phyloP scores from a whole-genome alignment of 352 stramenopile genomes.

The Phytophthora agathidicida region DNA sequence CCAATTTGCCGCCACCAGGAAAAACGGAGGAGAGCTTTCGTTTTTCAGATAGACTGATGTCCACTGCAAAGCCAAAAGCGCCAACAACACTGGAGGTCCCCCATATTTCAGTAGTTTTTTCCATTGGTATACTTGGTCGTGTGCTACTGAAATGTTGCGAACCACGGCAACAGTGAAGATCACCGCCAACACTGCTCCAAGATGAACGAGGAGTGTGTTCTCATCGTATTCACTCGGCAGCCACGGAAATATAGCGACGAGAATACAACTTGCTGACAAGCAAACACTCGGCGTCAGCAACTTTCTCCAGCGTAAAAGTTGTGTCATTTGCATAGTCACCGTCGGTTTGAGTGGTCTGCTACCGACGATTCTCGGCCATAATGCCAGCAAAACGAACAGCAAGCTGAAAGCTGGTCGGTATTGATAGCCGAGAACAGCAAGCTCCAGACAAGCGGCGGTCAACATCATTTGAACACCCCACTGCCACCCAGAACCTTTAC shows the following conservation, averaged over 20 bases:
- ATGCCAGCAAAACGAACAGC: slow-evolving; percentile 55
- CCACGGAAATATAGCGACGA: slow-evolving; percentile 72
- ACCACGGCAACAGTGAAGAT: background rate
- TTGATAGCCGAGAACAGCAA: slow-evolving; percentile 64
- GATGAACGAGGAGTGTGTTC: slow-evolving; percentile 48
- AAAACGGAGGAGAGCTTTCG: slow-evolving; percentile 32
- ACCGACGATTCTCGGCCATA: slow-evolving; percentile 36
- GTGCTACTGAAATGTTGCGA: slow-evolving; percentile 3
- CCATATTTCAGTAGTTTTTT: slow-evolving; percentile 13
- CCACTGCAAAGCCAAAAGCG: slow-evolving; percentile 45
- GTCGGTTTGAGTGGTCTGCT: slow-evolving; percentile 3
- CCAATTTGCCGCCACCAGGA: slow-evolving; percentile 59
- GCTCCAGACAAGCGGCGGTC: slow-evolving; percentile 49
- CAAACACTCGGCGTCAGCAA: slow-evolving; percentile 16
- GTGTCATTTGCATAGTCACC: background rate
- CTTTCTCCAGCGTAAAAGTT: slow-evolving; percentile 1
- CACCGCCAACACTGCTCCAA: slow-evolving; percentile 39
- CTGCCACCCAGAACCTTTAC: slow-evolving; percentile 1
- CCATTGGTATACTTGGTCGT: slow-evolving; percentile 4
- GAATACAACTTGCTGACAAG: slow-evolving; percentile 57
- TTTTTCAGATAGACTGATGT: slow-evolving; percentile 44
- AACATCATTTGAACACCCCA: slow-evolving; percentile 26
- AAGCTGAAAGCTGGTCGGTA: slow-evolving; percentile 57
- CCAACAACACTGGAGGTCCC: slow-evolving; percentile 29
- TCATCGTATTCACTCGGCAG: slow-evolving; percentile 67